Evolutionary conservation across 768 basidiomycete species (phyloP), one percentile per base, ranked within the genome.

Genomic region (Roridomyces roridus): DNA sequence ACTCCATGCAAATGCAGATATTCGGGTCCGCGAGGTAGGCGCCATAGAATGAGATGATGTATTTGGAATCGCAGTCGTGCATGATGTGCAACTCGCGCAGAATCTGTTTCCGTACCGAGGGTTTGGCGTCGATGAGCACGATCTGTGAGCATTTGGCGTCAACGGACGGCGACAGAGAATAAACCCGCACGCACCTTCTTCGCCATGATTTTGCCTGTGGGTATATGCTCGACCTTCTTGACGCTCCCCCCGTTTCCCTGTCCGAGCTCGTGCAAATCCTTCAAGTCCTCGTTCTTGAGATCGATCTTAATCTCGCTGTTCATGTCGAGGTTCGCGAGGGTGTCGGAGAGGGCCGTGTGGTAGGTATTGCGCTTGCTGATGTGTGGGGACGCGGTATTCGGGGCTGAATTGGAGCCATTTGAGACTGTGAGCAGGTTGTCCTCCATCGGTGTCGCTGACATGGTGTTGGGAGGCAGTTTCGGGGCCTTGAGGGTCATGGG

Each of bases 1-100:
- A 92, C 71, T 99, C 97, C 89, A 99, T 98, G 76, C 95, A 98
- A 48, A 98, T 96, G 73, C 97, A 97, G 69, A 99, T 96, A 68
- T 98, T 98, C 12, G 96, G 96, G 73, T 99, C 97, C 3, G 91
- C 87, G 28, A 98, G 80, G 76, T 94, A 99, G 48, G 97, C 97
- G 59, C 97, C 97, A 70, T 90, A 96, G 78, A 98, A 99, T 0
- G 92, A 95, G 66, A 99, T 91, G 70, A 99, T 99, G 72, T 94
- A 92, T 51, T 83, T 85, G 7, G 93, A 96, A 63, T 89, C 82
- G 75, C 96, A 98, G 74, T 97, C 92, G 72, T 98, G 94, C 96
- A 98, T 96, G 79, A 99, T 98, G 67, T 98, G 96, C 63, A 99
- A 79, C 70, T 99, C 97, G 47, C 97, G 89, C 34, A 98, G 80